These are phyloP conservation scores for Apiospora arundinis DNA, from an alignment of 2,329 filamentous ascomycete species.

Conservation along the genomic window DNA sequence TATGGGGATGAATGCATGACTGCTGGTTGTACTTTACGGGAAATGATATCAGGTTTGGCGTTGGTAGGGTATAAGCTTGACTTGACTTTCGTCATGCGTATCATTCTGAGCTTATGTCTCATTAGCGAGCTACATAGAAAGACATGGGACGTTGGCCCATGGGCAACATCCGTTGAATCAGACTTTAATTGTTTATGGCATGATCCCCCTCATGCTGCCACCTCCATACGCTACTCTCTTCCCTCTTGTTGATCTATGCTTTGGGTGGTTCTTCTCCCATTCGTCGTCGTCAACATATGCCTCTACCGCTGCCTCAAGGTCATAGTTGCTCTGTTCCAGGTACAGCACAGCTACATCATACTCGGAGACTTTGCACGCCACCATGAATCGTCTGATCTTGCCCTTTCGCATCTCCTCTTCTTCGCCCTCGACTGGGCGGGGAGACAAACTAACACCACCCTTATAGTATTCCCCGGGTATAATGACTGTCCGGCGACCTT, in stretches of 20 bases:
- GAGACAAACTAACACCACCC: slow-evolving; percentile 70
- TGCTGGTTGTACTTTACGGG: slow-evolving; percentile 4
- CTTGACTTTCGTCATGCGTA: not conserved
- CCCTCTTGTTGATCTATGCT: slow-evolving; percentile 29
- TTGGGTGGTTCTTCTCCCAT: slow-evolving; percentile 75
- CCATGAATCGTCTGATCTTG: slow-evolving; percentile 79
- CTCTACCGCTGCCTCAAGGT: slow-evolving; percentile 68
- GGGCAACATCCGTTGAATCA: not conserved
- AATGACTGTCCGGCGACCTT: slow-evolving; percentile 70
- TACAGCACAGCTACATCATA: slow-evolving; percentile 80
- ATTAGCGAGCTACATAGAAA: slow-evolving; percentile 12
- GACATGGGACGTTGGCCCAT: slow-evolving; percentile 1
- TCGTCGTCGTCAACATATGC: slow-evolving; percentile 73
- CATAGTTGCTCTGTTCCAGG: slow-evolving; percentile 71
- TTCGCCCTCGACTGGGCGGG: slow-evolving; percentile 74
- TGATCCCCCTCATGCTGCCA: slow-evolving; percentile 15
- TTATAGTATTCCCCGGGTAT: slow-evolving; percentile 76
- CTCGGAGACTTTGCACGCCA: slow-evolving; percentile 77
- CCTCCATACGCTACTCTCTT: slow-evolving; percentile 37
- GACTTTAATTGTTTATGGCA: not conserved
- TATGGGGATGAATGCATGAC: slow-evolving; percentile 6
- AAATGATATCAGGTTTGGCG: slow-evolving; percentile 14
- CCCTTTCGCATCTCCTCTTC: slow-evolving; percentile 75
- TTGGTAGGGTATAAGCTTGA: slow-evolving; percentile 11
- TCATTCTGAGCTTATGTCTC: not conserved